Percentiles rank a stretch among this genome's conserved stretches.
These are phyloP conservation scores for Didymella sp. DNA, from an alignment of 2,329 filamentous ascomycete genomes.

Conservation along the genomic window DNA sequence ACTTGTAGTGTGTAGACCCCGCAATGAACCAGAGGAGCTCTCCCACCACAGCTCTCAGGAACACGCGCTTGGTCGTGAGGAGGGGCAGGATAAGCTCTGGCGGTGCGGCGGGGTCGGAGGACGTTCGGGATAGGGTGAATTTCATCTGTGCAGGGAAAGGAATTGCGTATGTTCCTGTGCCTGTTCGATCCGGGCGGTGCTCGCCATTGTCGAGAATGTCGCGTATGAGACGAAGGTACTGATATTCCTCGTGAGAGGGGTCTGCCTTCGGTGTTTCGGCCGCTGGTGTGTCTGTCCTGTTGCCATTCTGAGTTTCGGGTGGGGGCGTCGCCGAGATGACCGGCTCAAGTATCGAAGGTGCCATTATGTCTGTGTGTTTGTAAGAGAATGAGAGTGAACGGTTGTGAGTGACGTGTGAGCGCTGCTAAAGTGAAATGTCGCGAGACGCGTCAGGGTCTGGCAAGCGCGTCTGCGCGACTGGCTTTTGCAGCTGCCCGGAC, in stretches of 20 bases:
- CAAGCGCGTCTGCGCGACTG: slow-evolving; percentile 44
- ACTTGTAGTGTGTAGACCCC: slow-evolving; percentile 78
- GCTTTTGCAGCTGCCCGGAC: slow-evolving; percentile 29
- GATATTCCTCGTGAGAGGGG: slow-evolving; percentile 79
- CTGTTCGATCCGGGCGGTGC: slow-evolving; percentile 88
- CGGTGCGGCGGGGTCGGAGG: slow-evolving; percentile 49
- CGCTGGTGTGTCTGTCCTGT: slow-evolving; percentile 13
- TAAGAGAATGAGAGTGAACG: not conserved
- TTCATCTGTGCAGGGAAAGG: slow-evolving; percentile 88
- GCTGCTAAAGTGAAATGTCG: slow-evolving; percentile 21
- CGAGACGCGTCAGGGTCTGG: slow-evolving; percentile 35
- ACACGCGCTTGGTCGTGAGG: slow-evolving; percentile 96
- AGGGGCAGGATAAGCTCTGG: slow-evolving; percentile 78
- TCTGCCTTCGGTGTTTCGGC: slow-evolving; percentile 20
- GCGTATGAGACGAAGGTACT: slow-evolving; percentile 89
- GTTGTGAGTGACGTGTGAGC: not conserved
- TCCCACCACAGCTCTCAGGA: slow-evolving; percentile 84
- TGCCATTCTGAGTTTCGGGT: slow-evolving; percentile 21
- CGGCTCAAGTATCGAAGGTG: slow-evolving; percentile 37
- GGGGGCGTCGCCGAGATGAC: slow-evolving; percentile 32
- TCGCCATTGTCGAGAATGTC: slow-evolving; percentile 85
- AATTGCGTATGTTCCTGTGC: slow-evolving; percentile 88
- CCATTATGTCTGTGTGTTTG: slow-evolving; percentile 29
- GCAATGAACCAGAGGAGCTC: slow-evolving; percentile 97
- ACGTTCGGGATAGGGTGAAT: slow-evolving; percentile 75